phyloP scores from a whole-genome alignment of 768 basidiomycete genomes.

The Xerocomellus chrysenteron region DNA sequence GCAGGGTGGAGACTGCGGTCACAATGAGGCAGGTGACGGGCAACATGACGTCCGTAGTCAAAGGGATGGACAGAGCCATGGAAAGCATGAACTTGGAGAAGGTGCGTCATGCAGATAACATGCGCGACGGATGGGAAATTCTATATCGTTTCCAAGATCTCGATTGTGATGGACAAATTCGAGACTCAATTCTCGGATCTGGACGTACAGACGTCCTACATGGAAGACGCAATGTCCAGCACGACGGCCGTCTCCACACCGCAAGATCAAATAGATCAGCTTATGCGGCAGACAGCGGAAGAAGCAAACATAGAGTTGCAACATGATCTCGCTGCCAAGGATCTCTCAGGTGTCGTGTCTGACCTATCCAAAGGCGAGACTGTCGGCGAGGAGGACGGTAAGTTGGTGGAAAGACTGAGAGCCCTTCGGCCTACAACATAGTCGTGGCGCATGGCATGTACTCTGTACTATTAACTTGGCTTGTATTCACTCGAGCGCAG shows the following conservation, averaged over 20 bases:
- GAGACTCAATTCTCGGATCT: slow-evolving; percentile 94
- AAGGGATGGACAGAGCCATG: slow-evolving; percentile 99
- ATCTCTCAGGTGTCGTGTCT: slow-evolving; percentile 53
- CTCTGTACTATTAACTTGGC: not conserved
- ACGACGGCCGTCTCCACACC: slow-evolving; percentile 93
- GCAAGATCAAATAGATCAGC: slow-evolving; percentile 92
- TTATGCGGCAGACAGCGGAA: slow-evolving; percentile 93
- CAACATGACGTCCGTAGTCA: slow-evolving; percentile 94
- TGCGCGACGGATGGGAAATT: not conserved
- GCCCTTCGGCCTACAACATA: slow-evolving; percentile 81
- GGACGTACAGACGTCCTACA: slow-evolving; percentile 96
- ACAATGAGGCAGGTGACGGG: slow-evolving; percentile 97
- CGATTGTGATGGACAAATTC: slow-evolving; percentile 98
- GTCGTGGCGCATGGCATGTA: slow-evolving; percentile 5
- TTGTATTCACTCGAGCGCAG: not conserved
- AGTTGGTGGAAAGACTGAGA: slow-evolving; percentile 82
- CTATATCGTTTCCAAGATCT: slow-evolving; percentile 60
- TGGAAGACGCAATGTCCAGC: slow-evolving; percentile 95
- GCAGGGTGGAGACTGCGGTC: slow-evolving; percentile 95
- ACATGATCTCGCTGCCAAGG: slow-evolving; percentile 78
- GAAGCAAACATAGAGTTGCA: slow-evolving; percentile 95
- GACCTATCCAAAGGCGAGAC: slow-evolving; percentile 53
- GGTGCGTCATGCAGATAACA: slow-evolving; percentile 45
- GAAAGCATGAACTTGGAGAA: slow-evolving; percentile 97
- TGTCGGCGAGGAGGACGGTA: slow-evolving; percentile 72